A percentile compares a stretch with the other conserved stretches of the same genome.
Evolutionary conservation across 192 early-diverging fungal genomes (phyloP).

Genomic region (Coemansia sp.): DNA sequence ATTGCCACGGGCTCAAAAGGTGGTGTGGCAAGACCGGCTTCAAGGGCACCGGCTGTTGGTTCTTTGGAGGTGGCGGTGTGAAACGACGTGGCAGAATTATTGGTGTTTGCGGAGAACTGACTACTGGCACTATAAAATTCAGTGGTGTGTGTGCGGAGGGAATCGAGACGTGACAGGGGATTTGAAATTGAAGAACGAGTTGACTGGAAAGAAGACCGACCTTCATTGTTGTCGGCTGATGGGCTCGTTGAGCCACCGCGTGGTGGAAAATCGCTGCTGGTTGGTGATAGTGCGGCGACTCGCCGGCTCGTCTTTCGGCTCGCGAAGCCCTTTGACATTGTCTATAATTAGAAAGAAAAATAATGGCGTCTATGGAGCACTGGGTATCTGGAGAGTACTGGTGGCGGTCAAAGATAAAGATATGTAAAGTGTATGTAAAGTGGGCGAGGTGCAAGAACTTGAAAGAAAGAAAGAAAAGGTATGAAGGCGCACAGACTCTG

Average conservation of each 20-base stretch:
- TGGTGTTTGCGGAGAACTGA: constrained; percentile 9
- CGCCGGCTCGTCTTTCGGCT: constrained; percentile 6
- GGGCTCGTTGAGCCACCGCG: neutral
- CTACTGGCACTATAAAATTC: constrained; percentile 42
- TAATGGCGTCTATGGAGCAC: neutral
- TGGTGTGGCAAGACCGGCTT: neutral
- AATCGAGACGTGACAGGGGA: constrained; percentile 24
- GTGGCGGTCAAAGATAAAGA: neutral
- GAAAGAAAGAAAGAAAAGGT: neutral
- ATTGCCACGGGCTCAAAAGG: neutral
- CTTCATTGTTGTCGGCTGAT: neutral
- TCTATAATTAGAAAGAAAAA: neutral
- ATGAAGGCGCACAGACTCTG: neutral
- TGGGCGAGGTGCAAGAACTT: neutral
- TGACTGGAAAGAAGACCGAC: constrained; percentile 19
- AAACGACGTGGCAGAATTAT: constrained; percentile 17
- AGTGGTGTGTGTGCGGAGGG: constrained; percentile 19
- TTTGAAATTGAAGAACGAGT: constrained; percentile 6
- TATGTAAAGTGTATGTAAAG: neutral
- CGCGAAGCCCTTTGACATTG: neutral
- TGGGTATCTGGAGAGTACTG: neutral
- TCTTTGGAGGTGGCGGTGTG: constrained; percentile 27
- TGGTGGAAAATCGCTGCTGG: neutral
- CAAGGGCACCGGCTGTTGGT: neutral
- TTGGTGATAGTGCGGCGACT: neutral